Base-by-base conservation (phyloP, 1,284 basidiomycete species). In the Ceratobasidium sp. region DNA sequence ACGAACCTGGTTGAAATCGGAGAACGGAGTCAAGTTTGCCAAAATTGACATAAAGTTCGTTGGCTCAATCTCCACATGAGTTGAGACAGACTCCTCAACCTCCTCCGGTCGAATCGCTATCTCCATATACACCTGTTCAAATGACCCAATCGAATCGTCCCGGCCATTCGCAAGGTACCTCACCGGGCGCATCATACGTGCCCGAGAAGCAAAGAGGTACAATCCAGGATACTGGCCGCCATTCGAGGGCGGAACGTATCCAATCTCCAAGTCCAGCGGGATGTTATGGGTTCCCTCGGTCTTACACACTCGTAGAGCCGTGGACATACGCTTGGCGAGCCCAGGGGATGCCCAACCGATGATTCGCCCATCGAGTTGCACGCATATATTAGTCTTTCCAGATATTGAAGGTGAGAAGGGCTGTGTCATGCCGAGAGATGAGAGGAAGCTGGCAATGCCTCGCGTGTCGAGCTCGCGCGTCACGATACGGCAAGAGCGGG, bases 81-180 rank as follows among this genome's bases (percentile, higher is more conserved):
- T 92, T 7, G 95, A 92, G 4, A 95, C 86, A 19, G 87, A 90
- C 61, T 86, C 83, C 78, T 98, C 94, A 66, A 98, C 91, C 82
- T 98, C 98, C 78, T 92, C 91, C 4, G 90, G 91, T 72, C 90
- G 94, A 81, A 95, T 93, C 0, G 98, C 97, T 80, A 99, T 94
- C 81, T 99, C 94, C 93, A 99, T 96, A 83, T 99, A 99, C 11
- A 99, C 98, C 83, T 99, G 98, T 83, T 99, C 98, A 79, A 99
- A 99, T 1, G 97, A 89, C 1, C 98, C 98, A 65, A 99, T 88
- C 81, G 94, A 93, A 82, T 99, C 98, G 78, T 92, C 88, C 78
- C 88, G 88, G 69, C 91, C 92, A 81, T 98, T 99, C 76, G 86
- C 84, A 56, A 99, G 84, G 82, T 93, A 96, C 79, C 93, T 95